Evolutionary conservation across 495 filamentous ascomycete species (phyloP), one percentile per base, ranked within the genome.

Genomic region (Aspergillus bertholletiae): DNA sequence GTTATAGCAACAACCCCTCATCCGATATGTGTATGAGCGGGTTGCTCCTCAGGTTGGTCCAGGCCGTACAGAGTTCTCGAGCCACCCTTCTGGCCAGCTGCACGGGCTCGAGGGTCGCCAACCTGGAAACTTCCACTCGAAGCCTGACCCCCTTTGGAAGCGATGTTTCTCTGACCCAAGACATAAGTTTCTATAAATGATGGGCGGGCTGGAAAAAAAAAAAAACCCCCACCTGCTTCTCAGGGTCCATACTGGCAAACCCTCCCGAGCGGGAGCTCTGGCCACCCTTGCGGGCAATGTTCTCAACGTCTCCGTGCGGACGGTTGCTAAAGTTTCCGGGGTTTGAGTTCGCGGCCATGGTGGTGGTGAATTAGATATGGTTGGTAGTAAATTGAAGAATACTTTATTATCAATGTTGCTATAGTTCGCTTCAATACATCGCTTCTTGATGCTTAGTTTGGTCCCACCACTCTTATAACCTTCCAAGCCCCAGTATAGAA

Each of bases 301-400:
- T 73, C 21, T 70, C 69, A 17, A 85, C 81, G 53, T 86, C 79
- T 39, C 82, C 80, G 57, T 76, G 77, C 43, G 81, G 70, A 55
- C 79, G 79, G 69, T 86, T 85, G 71, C 81, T 77, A 67, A 87
- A 86, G 65, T 86, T 85, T 20, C 76, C 76, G 39, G 81, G 81
- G 58, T 87, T 88, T 30, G 67, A 68, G 59, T 84, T 57, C 20
- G 49, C 53, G 27, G 50, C 32, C 49, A 58, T 53, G n/a, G n/a
- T n/a, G n/a, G n/a, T n/a, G n/a, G n/a, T n/a, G n/a, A n/a, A n/a
- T n/a, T n/a, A n/a, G n/a, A n/a, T n/a, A n/a, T n/a, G n/a, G n/a
- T n/a, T n/a, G n/a, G n/a, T n/a, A n/a, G n/a, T n/a, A n/a, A n/a
- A n/a, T n/a, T n/a, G n/a, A n/a, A n/a, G n/a, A n/a, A n/a, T n/a